Evolutionary conservation across 2,329 filamentous ascomycete genomes (phyloP), one percentile per base, ranked within the genome.

Genomic region (Aspergillus ruber): DNA sequence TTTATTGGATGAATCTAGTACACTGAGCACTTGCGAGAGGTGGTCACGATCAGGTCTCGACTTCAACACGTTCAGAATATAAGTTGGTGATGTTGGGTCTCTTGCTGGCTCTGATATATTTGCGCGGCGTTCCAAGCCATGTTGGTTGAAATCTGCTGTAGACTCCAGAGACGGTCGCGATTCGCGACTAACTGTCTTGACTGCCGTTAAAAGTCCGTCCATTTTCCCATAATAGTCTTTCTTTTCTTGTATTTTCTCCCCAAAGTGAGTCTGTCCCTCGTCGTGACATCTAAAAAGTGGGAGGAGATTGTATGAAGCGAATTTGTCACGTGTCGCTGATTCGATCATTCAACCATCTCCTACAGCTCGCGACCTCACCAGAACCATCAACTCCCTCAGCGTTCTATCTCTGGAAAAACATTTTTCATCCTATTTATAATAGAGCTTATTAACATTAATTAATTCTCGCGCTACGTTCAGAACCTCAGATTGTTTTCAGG

Each of bases 191-290:
- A 64, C 58, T 6, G 66, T 67, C 35, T 68, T 69, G n/a, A 69
- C 61, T 29, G 63, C 67, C 12, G 62, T 69, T 39, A 72, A 55
- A 44, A 72, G 61, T 7, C 55, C 62, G 45, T 71, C 68, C 69
- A 72, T 72, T 38, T 53, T 52, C 4, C 9, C 3, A 17, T 13
- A 17, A 6, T 5, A 39, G 10, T 10, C 36, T 3, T 20, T 39
- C 36, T 12, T 39, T 13, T 6, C 17, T 21, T 12, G 6, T 36
- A 3, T n/a, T 4, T 2, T 42, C 13, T 36, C 4, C 25, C 12
- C 10, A 39, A 15, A n/a, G n/a, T 33, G 6, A 50, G 18, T 20
- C 9, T 7, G 9, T 12, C 25, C 25, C 7, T 29, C 25, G 10
- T 12, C 10, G 25, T 10, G 25, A 12, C 25, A 3, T 29, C 25